Conservation (phyloP, 192 early-diverging fungal genomes). For the Phlyctochytrium arcticum region DNA sequence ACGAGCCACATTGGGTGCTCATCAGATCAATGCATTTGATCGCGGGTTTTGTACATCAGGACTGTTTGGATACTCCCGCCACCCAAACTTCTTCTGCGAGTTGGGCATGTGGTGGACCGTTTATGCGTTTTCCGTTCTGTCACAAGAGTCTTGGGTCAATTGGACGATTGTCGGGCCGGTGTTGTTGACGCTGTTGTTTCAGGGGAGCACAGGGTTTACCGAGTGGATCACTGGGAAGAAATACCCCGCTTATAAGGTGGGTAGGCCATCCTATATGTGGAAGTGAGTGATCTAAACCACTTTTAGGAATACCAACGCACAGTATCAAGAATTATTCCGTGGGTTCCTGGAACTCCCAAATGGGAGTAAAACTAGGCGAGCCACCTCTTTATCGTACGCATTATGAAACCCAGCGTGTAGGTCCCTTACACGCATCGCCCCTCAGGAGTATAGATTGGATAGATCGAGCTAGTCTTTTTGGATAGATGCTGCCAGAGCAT, state of each 20-base stretch:
- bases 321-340: no score
- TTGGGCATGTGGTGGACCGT: constrained; percentile 39
- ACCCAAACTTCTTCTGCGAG: constrained; percentile 87
- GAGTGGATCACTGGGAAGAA: constrained; percentile 57
- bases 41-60: constrained; percentile 73
- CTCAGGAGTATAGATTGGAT: no score
- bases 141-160: not conserved
- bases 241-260: constrained; percentile 70
- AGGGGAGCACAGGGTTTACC: constrained; percentile 45
- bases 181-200: constrained; percentile 65
- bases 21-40: not conserved
- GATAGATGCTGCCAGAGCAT: no score
- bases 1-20: not conserved
- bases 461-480: no score
- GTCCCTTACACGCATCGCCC: no score
- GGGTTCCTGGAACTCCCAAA: no score
- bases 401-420: no score
- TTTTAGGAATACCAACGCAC: no score
- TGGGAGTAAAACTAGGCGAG: no score
- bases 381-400: no score
- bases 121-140: constrained; percentile 53
- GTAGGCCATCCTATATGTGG: no score
- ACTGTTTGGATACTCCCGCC: constrained; percentile 69
- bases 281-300: no score
- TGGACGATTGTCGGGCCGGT: constrained; percentile 41